Conservation (phyloP, 345 rosid species). For the Ceriops decandra region DNA sequence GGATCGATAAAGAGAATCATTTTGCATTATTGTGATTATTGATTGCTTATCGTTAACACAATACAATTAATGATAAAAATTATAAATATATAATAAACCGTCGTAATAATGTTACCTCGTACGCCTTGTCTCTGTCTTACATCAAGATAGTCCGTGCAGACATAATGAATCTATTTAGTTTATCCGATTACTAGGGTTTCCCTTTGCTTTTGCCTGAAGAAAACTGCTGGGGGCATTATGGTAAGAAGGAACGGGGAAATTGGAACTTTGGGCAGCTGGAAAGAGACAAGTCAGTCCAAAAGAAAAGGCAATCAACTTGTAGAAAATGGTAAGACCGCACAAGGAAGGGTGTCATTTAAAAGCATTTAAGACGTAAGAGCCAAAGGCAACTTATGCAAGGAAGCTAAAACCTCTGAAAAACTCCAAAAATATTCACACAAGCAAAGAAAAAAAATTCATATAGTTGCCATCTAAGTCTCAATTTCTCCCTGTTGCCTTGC, state of each 20-base stretch:
- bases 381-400: constrained; percentile 42
- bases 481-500: not conserved
- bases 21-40: too few species aligned
- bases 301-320: not conserved
- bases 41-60: too few species aligned
- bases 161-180: not conserved
- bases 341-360: constrained; percentile 11
- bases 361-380: constrained; percentile 23
- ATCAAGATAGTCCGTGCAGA: too few species aligned
- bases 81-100: too few species aligned
- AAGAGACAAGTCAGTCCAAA: constrained; percentile 21
- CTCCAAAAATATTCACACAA: constrained; percentile 27
- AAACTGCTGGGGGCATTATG: constrained; percentile 39
- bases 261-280: constrained; percentile 23
- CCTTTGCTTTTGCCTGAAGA: constrained; percentile 65
- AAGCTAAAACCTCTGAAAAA: constrained; percentile 23
- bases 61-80: too few species aligned
- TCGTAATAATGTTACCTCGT: not conserved
- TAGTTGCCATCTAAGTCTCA: constrained; percentile 6
- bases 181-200: constrained; percentile 29
- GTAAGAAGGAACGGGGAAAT: constrained; percentile 7
- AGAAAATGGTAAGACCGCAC: constrained; percentile 12
- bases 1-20: too few species aligned
- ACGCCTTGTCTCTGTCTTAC: too few species aligned
- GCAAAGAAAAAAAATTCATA: constrained; percentile 54